phyloP scores from a whole-genome alignment of 1,284 basidiomycete species.

The Grifola frondosa region DNA sequence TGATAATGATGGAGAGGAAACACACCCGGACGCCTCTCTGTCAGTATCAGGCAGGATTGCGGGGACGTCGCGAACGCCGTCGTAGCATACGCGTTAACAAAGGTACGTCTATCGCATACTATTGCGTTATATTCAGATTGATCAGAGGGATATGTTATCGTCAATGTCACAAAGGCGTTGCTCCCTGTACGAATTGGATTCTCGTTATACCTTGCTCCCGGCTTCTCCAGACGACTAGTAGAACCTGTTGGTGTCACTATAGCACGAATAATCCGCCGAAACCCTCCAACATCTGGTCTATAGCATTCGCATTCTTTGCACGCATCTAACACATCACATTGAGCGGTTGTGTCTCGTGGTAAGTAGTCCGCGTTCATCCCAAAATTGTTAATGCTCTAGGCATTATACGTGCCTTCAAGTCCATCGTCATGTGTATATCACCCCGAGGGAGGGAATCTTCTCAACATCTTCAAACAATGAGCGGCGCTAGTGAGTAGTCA shows the following conservation, averaged over 20 bases:
- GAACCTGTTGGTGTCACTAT: constrained; percentile 11
- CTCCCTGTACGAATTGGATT: constrained; percentile 18
- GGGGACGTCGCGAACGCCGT: constrained; percentile 78
- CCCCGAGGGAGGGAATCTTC: too few relatives aligned
- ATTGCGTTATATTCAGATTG: neutral
- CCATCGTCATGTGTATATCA: too few relatives aligned
- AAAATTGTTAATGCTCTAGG: too few relatives aligned
- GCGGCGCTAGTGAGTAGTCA: too few relatives aligned
- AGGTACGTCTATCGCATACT: constrained; percentile 49
- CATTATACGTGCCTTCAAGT: too few relatives aligned
- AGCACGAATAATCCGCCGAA: constrained; percentile 12
- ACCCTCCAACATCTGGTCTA: too few relatives aligned
- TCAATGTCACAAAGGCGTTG: constrained; percentile 5
- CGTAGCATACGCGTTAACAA: constrained; percentile 82
- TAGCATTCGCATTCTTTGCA: too few relatives aligned
- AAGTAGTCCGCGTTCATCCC: too few relatives aligned
- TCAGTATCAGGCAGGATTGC: constrained; percentile 39
- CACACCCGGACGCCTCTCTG: constrained; percentile 10
- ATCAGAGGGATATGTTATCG: neutral
- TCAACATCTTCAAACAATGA: too few relatives aligned
- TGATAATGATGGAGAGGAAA: constrained; percentile 1
- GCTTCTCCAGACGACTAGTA: constrained; percentile 15
- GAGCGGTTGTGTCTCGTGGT: too few relatives aligned
- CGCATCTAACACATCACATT: too few relatives aligned
- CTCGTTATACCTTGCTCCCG: constrained; percentile 17